Evolutionary conservation across 2,329 filamentous ascomycete genomes (phyloP), one percentile per base, ranked within the genome.

Genomic region (Phoma sp.): DNA sequence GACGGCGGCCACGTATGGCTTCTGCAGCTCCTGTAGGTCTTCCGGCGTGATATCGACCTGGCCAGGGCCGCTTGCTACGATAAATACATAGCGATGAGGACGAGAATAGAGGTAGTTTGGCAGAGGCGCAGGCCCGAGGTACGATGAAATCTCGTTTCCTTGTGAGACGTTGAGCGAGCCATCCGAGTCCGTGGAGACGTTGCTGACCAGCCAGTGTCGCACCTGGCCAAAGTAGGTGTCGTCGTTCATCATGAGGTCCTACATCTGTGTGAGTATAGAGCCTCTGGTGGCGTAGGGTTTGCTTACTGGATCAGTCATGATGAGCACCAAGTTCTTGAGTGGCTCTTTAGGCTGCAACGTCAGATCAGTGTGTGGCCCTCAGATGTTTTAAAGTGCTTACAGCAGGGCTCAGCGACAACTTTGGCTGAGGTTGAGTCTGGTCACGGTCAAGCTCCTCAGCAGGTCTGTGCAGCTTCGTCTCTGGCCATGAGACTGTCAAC

Each of bases 161-260:
- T 35, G 22, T 6, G 51, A 31, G 22, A 53, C 39, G 3, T 45
- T 43, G 0, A 68, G 48, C 0, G 46, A 48, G 21, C 65, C 65
- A n/a, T 51, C 39, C 2, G 55, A 4, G 29, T 39, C 50, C 5
- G 58, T 40, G 4, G 60, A 54, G 4, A 66, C 19, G 21, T 63
- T 60, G n/a, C 54, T 66, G 13, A 60, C 56, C 27, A 68, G 55
- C 65, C 65, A 65, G 38, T 68, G 65, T 15, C 65, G 60, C 1
- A 68, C 63, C 49, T 66, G 65, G 10, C 62, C 65, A 21, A 63
- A 65, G 39, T 62, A 57, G 0, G 55, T 61, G 55, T 68, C 63
- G 32, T 66, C 44, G 22, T 62, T 54, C 56, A 60, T 63, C 58
- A 65, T 62, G 10, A 68, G 62, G 21, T 68, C 62, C 58, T 61